These are phyloP conservation scores for Eutypa lata DNA, from an alignment of 2,329 filamentous ascomycete genomes.

Conservation along the genomic window DNA sequence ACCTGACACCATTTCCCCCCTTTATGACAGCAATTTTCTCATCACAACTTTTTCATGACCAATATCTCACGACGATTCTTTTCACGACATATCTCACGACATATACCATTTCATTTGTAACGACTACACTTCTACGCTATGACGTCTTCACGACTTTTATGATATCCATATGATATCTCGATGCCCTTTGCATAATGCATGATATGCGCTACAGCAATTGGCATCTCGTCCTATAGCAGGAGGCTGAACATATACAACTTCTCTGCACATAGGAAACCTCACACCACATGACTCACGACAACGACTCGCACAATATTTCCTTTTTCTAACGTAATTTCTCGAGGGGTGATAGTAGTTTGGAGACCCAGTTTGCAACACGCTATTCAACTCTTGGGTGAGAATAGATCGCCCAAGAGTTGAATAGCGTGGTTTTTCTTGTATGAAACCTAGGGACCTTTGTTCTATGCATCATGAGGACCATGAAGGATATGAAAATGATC, in stretches of 20 bases:
- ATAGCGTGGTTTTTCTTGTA: slow-evolving; percentile 19
- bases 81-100: slow-evolving; percentile 1
- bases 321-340: slow-evolving; percentile 6
- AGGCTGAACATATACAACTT: slow-evolving; percentile 10
- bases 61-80: slow-evolving; percentile 4
- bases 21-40: slow-evolving; percentile 1
- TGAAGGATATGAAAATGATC: slow-evolving; percentile 24
- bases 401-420: neutral
- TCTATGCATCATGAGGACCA: slow-evolving; percentile 19
- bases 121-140: slow-evolving; percentile 18
- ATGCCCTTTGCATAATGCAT: slow-evolving; percentile 15
- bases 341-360: slow-evolving; percentile 13
- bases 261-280: slow-evolving; percentile 6
- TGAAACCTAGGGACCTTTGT: slow-evolving; percentile 14
- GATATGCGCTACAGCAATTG: slow-evolving; percentile 9
- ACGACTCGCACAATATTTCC: slow-evolving; percentile 1
- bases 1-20: slow-evolving; percentile 4
- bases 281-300: slow-evolving; percentile 1
- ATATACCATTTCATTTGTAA: slow-evolving; percentile 16
- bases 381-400: neutral
- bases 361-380: slow-evolving; percentile 16
- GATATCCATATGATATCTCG: slow-evolving; percentile 14
- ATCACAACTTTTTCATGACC: no score
- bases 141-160: slow-evolving; percentile 23
- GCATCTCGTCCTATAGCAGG: slow-evolving; percentile 2